phyloP scores from a whole-genome alignment of 2,329 filamentous ascomycete genomes.

The Talaromyces marneffei region DNA sequence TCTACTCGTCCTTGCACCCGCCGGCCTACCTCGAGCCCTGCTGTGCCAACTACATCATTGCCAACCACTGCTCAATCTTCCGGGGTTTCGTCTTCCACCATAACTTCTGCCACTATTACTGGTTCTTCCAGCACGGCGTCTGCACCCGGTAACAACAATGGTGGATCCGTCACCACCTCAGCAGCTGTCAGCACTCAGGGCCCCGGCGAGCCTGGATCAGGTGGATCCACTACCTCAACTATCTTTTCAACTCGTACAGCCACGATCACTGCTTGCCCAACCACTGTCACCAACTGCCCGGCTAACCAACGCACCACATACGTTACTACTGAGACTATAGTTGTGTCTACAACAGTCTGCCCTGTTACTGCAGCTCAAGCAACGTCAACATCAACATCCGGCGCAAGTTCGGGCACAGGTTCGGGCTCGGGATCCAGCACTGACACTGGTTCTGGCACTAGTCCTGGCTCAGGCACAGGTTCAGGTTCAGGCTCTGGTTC shows the following conservation, averaged over 20 bases:
- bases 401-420: not conserved
- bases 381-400: not conserved
- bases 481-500: not conserved
- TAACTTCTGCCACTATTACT: not conserved
- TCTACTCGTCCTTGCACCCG: not conserved
- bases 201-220: not conserved
- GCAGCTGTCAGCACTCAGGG: not conserved
- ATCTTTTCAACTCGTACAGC: conserved; percentile 7
- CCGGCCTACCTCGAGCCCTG: not conserved
- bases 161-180: not conserved
- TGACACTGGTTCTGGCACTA: not conserved
- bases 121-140: not conserved
- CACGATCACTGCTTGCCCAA: conserved; percentile 12
- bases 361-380: conserved; percentile 1
- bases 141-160: not conserved
- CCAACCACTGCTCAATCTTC: not conserved
- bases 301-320: not conserved
- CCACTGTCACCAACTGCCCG: conserved; percentile 9
- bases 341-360: conserved; percentile 1
- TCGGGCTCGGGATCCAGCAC: not conserved
- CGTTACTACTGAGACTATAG: conserved; percentile 5
- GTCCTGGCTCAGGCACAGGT: not conserved
- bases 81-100: not conserved
- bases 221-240: conserved; percentile 4
- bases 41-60: not conserved